Evolutionary conservation across 495 filamentous ascomycete genomes (phyloP).

Genomic region (Xylaria cubensis): DNA sequence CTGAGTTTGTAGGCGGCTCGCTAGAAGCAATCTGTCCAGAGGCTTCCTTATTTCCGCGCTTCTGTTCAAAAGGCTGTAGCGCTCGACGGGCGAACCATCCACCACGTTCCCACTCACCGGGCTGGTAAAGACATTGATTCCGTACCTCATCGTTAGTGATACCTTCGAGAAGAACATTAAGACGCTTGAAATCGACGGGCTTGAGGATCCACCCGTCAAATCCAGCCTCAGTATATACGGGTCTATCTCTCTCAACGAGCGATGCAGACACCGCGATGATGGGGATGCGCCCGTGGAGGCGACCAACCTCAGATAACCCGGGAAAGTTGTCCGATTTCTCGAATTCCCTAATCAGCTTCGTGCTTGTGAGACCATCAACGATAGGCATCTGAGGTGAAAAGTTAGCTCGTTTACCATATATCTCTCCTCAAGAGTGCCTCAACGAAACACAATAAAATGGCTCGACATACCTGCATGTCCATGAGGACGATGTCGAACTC

Average conservation of each 20-base stretch:
- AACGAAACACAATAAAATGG: not conserved
- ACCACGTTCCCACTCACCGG: constrained; percentile 74
- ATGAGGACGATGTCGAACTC: constrained; percentile 88
- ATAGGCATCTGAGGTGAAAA: constrained; percentile 80
- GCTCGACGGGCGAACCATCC: constrained; percentile 65
- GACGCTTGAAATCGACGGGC: constrained; percentile 74
- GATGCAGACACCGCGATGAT: constrained; percentile 93
- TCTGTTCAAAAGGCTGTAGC: not conserved
- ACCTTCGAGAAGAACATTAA: constrained; percentile 66
- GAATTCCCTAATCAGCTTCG: constrained; percentile 78
- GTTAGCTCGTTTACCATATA: not conserved
- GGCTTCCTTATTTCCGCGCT: not conserved
- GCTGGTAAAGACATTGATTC: constrained; percentile 58
- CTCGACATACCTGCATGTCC: constrained; percentile 82
- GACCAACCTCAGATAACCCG: constrained; percentile 55
- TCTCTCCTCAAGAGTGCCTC: not conserved
- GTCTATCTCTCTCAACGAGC: constrained; percentile 71
- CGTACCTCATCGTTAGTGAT: constrained; percentile 59
- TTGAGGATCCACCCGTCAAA: constrained; percentile 93
- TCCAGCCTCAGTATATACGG: constrained; percentile 77
- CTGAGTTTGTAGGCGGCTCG: not conserved
- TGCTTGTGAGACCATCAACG: constrained; percentile 83
- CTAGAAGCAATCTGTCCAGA: not conserved
- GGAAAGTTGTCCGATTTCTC: constrained; percentile 57
- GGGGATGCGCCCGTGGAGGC: constrained; percentile 66